Evolutionary conservation across 805 yeast species (phyloP), one percentile per base, ranked within the genome.

Genomic region (Yarrowia sp.): DNA sequence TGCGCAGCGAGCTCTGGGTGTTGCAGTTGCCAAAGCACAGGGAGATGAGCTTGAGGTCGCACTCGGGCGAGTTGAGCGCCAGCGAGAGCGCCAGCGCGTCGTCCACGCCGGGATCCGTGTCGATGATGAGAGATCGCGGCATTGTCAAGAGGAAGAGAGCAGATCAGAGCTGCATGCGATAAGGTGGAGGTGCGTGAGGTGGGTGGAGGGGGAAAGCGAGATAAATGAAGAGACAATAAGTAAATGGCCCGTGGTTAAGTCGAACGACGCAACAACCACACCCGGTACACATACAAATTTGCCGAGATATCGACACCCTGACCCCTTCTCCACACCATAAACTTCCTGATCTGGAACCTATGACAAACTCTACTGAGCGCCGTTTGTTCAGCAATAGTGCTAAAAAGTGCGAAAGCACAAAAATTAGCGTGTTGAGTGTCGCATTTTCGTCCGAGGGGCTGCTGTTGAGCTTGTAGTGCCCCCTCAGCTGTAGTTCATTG

Each of bases 91-190:
- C 79, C 61, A 76, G 68, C 49, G 73, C 69, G 59, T 76, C 80
- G 64, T 77, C 80, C 16, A 76, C 76, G 1, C 79, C 79, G 22
- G 79, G 79, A 64, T 76, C 79, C 2, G 78, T 74, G 58, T 76
- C 79, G 31, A 76, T 66, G 31, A 76, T 74, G 18, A 76, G 62
- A 14, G 47, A 38, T 19, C 61, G 36, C 22, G 47, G 46, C 38
- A 38, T 36, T 38, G 55, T n/a, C 1, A 19, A 19, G 22, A 12
- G 16, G 13, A 7, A 18, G 14, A n/a, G 16, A 14, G 25, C 6
- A 24, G 49, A 44, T 14, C 21, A 18, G n/a, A 14, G 14, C 2
- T 46, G 36, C 36, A 47, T 31, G 27, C 4, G 51, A 44, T 44
- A 44, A 44, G 35, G 51, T 44, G 47, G 47, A n/a, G 47, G 12